Evolutionary conservation across 1,139 yeast species (phyloP).

Genomic region (Scheffersomyces insectosa): DNA sequence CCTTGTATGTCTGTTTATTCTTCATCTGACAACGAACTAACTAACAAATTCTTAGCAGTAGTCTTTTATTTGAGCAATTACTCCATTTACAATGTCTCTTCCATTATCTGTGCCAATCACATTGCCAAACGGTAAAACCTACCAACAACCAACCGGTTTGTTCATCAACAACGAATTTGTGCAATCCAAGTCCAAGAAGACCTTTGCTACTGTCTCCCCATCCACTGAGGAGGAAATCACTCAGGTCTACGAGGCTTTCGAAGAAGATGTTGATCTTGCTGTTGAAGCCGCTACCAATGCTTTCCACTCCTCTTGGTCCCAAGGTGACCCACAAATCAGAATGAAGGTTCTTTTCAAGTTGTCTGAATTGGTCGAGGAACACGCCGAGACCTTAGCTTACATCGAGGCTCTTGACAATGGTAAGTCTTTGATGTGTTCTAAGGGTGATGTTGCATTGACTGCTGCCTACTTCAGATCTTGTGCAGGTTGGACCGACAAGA

Average conservation of each 20-base stretch:
- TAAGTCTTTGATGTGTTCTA: conserved; percentile 16
- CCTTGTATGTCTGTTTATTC: too few species aligned
- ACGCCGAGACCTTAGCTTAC: conserved; percentile 18
- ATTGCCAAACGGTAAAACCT: conserved; percentile 58
- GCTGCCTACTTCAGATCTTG: conserved; percentile 24
- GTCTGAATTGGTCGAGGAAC: conserved; percentile 18
- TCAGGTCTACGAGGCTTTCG: conserved; percentile 16
- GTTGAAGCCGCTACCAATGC: conserved; percentile 18
- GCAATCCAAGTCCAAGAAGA: conserved; percentile 12
- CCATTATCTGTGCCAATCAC: conserved; percentile 52
- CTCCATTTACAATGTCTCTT: conserved; percentile 11
- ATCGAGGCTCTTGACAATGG: conserved; percentile 22
- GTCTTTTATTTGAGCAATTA: too few species aligned
- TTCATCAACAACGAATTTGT: conserved; percentile 22
- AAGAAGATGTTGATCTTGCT: conserved; percentile 17
- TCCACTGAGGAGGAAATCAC: conserved; percentile 20
- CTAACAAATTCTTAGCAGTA: too few species aligned
- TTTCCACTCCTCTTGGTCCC: conserved; percentile 36
- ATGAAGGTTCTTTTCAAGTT: conserved; percentile 12
- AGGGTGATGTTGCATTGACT: conserved; percentile 16
- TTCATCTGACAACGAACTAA: too few species aligned
- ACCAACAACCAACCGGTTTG: conserved; percentile 34
- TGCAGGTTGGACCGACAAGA: conserved; percentile 31
- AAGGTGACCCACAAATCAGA: conserved; percentile 25
- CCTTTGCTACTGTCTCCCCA: conserved; percentile 17